Base-by-base conservation (phyloP, 345 rosid species). In the Populus davidiana region DNA sequence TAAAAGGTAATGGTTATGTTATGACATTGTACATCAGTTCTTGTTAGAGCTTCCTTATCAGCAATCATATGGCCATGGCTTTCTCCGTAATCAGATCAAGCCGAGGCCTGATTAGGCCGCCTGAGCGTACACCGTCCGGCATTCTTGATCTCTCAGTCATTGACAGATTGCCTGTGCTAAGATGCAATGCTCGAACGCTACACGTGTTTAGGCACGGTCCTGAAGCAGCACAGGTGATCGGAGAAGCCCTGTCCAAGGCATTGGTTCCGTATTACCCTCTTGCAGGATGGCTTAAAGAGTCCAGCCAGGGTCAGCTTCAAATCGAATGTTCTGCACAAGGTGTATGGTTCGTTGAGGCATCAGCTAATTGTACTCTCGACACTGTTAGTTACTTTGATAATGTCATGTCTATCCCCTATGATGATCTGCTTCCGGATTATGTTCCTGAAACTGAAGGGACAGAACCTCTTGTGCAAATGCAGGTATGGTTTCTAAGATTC, bases 381-480 rank as follows among this genome's bases (percentile, higher is more conserved):
- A 43, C 75, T 9, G 83, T 87, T 39, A 23, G 78, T 76, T 89
- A 83, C 82, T 89, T 86, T 23, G 86, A 87, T 41, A 78, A 78
- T 52, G 77, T 59, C 20, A 20, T 61, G 16, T 72, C 85, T 14
- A 80, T 84, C 8, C 86, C 87, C 2, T 85, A 70, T 23, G 83
- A 85, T 39, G 77, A 83, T 9, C 92, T 88, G 73, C 91, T 88
- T 67, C 87, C 92, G 31, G 84, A 83, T 71, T 41, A 79, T 27
- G 82, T 77, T 65, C 81, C 83, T 8, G 83, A 73, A 69, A 64
- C 38, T 23, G 80, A 81, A 47, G 83, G 78, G 52, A 43, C 47
- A 56, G 86, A 91, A 73, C 89, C 94, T 8, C 89, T 89, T 7
- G 88, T 89, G 17, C 91, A 91, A 71, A 88, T 88, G 92, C 94